phyloP scores from a whole-genome alignment of 495 filamentous ascomycete species.

The Penicillium herquei region DNA sequence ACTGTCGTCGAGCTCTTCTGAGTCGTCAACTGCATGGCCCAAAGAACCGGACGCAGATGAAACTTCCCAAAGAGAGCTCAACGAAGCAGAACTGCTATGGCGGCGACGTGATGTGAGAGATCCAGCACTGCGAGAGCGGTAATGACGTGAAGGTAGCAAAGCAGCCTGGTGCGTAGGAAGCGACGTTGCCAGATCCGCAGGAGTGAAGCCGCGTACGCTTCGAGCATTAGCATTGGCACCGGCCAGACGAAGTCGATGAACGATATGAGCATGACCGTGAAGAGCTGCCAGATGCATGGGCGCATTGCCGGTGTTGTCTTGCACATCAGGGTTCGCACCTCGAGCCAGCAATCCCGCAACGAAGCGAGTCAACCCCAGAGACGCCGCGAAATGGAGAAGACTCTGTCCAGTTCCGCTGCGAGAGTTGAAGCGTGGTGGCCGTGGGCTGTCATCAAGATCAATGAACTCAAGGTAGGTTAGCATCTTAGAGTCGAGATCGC shows the following conservation, averaged over 20 bases:
- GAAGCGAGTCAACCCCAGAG: constrained; percentile 71
- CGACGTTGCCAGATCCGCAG: constrained; percentile 69
- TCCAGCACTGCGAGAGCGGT: constrained; percentile 58
- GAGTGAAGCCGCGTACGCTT: constrained; percentile 67
- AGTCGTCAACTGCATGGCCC: constrained; percentile 46
- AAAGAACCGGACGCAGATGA: constrained; percentile 42
- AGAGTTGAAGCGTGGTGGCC: constrained; percentile 63
- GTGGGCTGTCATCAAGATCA: constrained; percentile 71
- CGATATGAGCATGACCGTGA: constrained; percentile 70
- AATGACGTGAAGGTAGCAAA: constrained; percentile 51
- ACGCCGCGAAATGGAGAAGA: constrained; percentile 78
- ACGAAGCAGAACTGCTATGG: constrained; percentile 63
- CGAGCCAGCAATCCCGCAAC: constrained; percentile 77
- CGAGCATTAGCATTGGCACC: constrained; percentile 71
- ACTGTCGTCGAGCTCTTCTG: constrained; percentile 36
- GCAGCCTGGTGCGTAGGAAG: constrained; percentile 56
- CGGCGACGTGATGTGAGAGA: constrained; percentile 56
- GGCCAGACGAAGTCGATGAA: constrained; percentile 67
- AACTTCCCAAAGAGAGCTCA: constrained; percentile 62
- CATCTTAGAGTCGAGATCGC: constrained; percentile 67
- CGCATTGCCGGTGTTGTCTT: constrained; percentile 79
- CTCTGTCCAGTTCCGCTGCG: constrained; percentile 67
- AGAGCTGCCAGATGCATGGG: constrained; percentile 84
- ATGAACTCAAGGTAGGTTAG: constrained; percentile 73
- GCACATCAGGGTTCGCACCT: constrained; percentile 72